Percentiles rank a stretch among this genome's conserved stretches.
These are phyloP conservation scores for Moesziomyces sp. DNA, from an alignment of 1,284 basidiomycete genomes.

Conservation along the genomic window DNA sequence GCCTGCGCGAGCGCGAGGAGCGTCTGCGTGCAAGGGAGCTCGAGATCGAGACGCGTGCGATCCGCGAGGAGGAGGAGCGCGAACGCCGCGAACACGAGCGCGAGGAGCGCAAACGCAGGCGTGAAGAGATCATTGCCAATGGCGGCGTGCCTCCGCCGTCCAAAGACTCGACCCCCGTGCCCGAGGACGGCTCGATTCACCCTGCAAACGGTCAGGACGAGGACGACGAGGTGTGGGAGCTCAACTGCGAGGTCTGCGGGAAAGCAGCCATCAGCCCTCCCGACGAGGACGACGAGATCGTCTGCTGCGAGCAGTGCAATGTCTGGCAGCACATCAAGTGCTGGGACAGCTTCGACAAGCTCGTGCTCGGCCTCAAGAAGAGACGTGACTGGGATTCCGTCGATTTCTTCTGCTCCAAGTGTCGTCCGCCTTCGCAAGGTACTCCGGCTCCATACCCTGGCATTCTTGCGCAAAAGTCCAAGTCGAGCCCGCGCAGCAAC, in stretches of 20 bases:
- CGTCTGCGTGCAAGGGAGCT: constrained; percentile 67
- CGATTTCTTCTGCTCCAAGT: constrained; percentile 59
- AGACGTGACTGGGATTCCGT: constrained; percentile 54
- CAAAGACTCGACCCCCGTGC: constrained; percentile 35
- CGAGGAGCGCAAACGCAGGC: constrained; percentile 73
- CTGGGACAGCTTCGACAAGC: constrained; percentile 64
- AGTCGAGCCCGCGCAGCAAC: constrained; percentile 31
- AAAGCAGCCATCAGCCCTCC: constrained; percentile 74
- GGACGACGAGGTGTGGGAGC: constrained; percentile 77
- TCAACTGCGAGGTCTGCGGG: constrained; percentile 84
- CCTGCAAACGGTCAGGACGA: constrained; percentile 15
- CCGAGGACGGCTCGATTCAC: constrained; percentile 5
- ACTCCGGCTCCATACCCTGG: constrained; percentile 33
- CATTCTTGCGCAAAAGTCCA: constrained; percentile 20
- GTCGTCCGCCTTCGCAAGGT: constrained; percentile 41
- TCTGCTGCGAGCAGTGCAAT: constrained; percentile 80
- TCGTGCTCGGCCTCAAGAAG: constrained; percentile 30
- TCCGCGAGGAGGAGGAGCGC: constrained; percentile 59
- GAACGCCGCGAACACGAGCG: constrained; percentile 49
- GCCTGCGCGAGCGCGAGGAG: constrained; percentile 69
- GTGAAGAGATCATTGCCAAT: constrained; percentile 73
- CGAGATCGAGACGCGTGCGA: constrained; percentile 56
- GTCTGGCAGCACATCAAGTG: constrained; percentile 74
- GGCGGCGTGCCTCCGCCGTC: constrained; percentile 44
- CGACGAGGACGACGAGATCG: constrained; percentile 79